Evolutionary conservation across 2,329 filamentous ascomycete species (phyloP).

Genomic region (Ophiostoma triangulosporum): DNA sequence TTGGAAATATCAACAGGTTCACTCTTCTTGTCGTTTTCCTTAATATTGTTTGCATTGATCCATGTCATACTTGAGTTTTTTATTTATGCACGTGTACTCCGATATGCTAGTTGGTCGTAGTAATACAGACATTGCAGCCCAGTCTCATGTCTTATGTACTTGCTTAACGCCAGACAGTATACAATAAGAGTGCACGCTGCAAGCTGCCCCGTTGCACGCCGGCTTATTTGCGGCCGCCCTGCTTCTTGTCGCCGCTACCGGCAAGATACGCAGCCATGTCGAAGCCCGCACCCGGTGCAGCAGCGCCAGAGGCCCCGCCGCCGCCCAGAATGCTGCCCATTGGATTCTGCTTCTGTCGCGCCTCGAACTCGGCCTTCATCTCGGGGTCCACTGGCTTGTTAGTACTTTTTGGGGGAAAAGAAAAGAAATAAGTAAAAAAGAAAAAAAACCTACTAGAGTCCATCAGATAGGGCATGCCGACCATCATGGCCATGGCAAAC

Average conservation of each 20-base stretch:
- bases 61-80: no score
- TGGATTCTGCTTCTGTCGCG: slow-evolving; percentile 66
- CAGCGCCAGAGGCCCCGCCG: slow-evolving; percentile 24
- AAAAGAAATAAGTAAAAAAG: not conserved
- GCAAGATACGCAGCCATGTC: slow-evolving; percentile 52
- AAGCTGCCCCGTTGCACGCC: not conserved
- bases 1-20: no score
- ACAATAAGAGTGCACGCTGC: not conserved
- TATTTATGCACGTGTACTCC: no score
- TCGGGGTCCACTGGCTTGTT: slow-evolving; percentile 76
- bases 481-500: slow-evolving; percentile 67
- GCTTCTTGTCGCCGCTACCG: slow-evolving; percentile 30
- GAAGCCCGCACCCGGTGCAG: slow-evolving; percentile 36
- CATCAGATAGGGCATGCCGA: slow-evolving; percentile 90
- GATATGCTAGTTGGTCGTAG: no score
- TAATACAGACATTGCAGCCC: no score
- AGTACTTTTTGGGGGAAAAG: not conserved
- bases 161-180: not conserved
- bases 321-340: slow-evolving; percentile 43
- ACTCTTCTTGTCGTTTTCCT: not conserved
- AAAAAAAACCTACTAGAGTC: slow-evolving; percentile 66
- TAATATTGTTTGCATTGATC: not conserved
- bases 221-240: slow-evolving; percentile 18
- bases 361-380: slow-evolving; percentile 81
- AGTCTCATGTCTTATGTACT: no score